A percentile compares a stretch with the other conserved stretches of the same genome.
Conservation (phyloP, 2,329 filamentous ascomycete species). For the Stachybotrys echinatus region DNA sequence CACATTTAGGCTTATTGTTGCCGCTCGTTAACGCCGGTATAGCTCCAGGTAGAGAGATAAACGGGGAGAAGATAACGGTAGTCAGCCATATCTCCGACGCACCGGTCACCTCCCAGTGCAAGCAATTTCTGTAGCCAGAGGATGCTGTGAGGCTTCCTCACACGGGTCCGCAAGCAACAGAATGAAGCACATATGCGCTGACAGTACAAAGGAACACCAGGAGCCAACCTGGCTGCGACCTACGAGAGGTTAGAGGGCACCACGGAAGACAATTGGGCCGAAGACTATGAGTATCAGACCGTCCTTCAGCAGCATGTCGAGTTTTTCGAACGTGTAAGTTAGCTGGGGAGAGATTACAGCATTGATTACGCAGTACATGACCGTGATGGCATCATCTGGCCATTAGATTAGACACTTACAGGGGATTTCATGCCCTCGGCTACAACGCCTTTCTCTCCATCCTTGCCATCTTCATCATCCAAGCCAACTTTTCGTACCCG, state of each 20-base stretch:
- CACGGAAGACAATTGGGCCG: slow-evolving; percentile 22
- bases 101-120: slow-evolving; percentile 18
- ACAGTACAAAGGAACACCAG: slow-evolving; percentile 19
- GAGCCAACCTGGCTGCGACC: slow-evolving; percentile 28
- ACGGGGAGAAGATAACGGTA: not conserved
- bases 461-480: slow-evolving; percentile 32
- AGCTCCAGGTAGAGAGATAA: not conserved
- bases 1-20: no score
- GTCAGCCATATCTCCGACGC: slow-evolving; percentile 5
- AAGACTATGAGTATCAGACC: slow-evolving; percentile 23
- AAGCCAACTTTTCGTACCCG: slow-evolving; percentile 38
- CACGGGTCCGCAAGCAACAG: slow-evolving; percentile 11
- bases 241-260: slow-evolving; percentile 27
- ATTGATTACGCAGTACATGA: slow-evolving; percentile 14
- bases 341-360: not conserved
- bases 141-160: slow-evolving; percentile 18
- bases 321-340: slow-evolving; percentile 27
- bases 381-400: slow-evolving; percentile 32
- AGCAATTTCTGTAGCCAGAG: slow-evolving; percentile 21
- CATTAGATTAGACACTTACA: slow-evolving; percentile 27
- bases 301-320: slow-evolving; percentile 32
- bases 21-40: no score
- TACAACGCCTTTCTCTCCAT: slow-evolving; percentile 33
- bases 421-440: slow-evolving; percentile 31
- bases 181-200: not conserved